Evolutionary conservation across 2,329 filamentous ascomycete genomes (phyloP).

Genomic region (Xylaria arbuscula): DNA sequence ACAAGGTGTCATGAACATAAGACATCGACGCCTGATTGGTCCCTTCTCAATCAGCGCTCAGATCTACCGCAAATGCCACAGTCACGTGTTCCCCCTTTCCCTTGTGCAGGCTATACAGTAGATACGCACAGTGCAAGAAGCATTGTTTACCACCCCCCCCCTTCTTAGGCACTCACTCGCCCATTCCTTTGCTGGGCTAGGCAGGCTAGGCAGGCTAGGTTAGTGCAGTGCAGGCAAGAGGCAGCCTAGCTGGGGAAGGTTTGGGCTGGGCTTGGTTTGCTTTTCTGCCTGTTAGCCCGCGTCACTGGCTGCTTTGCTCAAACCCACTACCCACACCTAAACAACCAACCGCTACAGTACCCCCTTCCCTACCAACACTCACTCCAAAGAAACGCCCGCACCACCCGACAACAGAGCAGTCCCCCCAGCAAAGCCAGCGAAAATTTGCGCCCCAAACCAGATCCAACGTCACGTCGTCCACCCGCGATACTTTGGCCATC

Average conservation of each 20-base stretch:
- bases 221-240: too few species aligned
- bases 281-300: constrained; percentile 23
- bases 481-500: constrained; percentile 60
- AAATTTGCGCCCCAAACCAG: constrained; percentile 68
- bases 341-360: constrained; percentile 17
- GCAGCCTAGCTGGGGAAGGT: constrained; percentile 29
- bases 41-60: constrained; percentile 6
- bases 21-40: constrained; percentile 1
- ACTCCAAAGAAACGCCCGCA: constrained; percentile 25
- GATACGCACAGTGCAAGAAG: constrained; percentile 12
- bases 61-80: not conserved
- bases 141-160: constrained; percentile 15
- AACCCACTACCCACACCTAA: constrained; percentile 12
- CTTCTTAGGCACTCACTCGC: constrained; percentile 3
- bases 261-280: constrained; percentile 19
- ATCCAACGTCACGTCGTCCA: constrained; percentile 67
- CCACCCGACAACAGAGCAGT: constrained; percentile 36
- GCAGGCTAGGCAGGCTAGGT: too few species aligned
- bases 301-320: constrained; percentile 19
- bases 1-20: not conserved
- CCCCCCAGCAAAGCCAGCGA: constrained; percentile 51
- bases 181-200: constrained; percentile 20
- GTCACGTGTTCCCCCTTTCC: constrained; percentile 20
- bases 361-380: constrained; percentile 22
- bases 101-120: constrained; percentile 12